Percentiles rank a stretch among this genome's conserved stretches.
phyloP scores from a whole-genome alignment of 495 filamentous ascomycete species.

The Penicillium lividum region DNA sequence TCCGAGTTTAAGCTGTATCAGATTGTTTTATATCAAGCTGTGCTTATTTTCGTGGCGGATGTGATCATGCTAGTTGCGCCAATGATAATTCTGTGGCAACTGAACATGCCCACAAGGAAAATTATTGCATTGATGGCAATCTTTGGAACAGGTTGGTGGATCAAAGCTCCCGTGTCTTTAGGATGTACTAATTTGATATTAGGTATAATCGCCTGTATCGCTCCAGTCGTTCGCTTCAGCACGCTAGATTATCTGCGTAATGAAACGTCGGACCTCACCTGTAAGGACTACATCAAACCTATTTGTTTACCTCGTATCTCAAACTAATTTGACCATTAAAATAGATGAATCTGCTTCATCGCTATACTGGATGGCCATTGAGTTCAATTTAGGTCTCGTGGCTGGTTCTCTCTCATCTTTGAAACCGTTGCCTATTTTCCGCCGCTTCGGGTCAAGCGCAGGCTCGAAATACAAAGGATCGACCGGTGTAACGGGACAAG shows the following conservation, averaged over 20 bases:
- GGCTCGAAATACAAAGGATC: background rate
- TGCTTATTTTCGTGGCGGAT: constrained; percentile 9
- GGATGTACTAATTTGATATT: background rate
- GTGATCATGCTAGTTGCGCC: constrained; percentile 5
- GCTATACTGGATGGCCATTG: constrained; percentile 16
- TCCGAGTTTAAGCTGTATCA: constrained; percentile 9
- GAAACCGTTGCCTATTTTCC: constrained; percentile 6
- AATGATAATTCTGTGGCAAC: constrained; percentile 1
- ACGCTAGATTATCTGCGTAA: constrained; percentile 11
- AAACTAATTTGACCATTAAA: background rate
- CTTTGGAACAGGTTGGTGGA: constrained; percentile 12
- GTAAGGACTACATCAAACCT: background rate
- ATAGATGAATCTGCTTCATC: constrained; percentile 14
- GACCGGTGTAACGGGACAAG: background rate
- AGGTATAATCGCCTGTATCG: constrained; percentile 18
- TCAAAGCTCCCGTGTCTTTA: background rate
- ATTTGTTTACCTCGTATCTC: background rate
- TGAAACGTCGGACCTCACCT: constrained; percentile 11
- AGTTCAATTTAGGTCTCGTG: constrained; percentile 13
- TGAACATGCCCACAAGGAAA: constrained; percentile 5
- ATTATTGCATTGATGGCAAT: constrained; percentile 14
- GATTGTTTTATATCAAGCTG: constrained; percentile 8
- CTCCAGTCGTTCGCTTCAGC: constrained; percentile 18
- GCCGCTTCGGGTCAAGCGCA: constrained; percentile 8
- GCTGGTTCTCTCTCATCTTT: constrained; percentile 12